Evolutionary conservation across 768 basidiomycete genomes (phyloP).

Genomic region (Mycena alexandri): DNA sequence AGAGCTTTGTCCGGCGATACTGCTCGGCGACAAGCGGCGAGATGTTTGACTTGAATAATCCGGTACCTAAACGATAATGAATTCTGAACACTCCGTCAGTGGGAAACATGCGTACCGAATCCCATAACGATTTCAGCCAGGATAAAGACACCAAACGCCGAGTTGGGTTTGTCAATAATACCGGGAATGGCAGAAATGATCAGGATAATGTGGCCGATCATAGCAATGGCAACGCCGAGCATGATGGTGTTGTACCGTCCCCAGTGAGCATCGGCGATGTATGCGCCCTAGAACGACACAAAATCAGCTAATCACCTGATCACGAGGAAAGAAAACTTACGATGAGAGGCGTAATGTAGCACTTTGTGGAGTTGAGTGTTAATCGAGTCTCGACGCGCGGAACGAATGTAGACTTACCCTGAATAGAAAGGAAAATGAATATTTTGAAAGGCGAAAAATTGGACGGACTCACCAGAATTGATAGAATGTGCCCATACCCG

Average conservation of each 20-base stretch:
- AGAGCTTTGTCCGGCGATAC: conserved; percentile 66
- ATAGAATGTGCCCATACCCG: conserved; percentile 79
- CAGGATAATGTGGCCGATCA: conserved; percentile 77
- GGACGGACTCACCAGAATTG: conserved; percentile 65
- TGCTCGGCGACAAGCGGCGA: conserved; percentile 86
- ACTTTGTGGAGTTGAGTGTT: conserved; percentile 64
- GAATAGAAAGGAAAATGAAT: not conserved
- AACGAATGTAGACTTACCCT: conserved; percentile 19
- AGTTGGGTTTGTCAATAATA: conserved; percentile 72
- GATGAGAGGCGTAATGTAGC: conserved; percentile 74
- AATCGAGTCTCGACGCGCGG: conserved; percentile 71
- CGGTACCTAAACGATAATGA: conserved; percentile 66
- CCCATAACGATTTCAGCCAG: conserved; percentile 75
- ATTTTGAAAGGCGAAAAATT: too few species aligned
- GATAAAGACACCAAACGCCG: conserved; percentile 65
- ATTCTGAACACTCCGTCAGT: not conserved
- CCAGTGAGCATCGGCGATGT: conserved; percentile 77
- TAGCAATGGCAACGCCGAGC: conserved; percentile 67
- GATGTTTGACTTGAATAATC: conserved; percentile 83
- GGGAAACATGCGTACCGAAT: conserved; percentile 42
- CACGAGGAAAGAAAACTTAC: too few species aligned
- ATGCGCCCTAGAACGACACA: conserved; percentile 60
- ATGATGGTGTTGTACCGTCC: conserved; percentile 84
- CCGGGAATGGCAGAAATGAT: conserved; percentile 76
- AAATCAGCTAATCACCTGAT: too few species aligned